Evolutionary conservation across 1,139 yeast genomes (phyloP).

Genomic region (Casaregolazyma lundiana): DNA sequence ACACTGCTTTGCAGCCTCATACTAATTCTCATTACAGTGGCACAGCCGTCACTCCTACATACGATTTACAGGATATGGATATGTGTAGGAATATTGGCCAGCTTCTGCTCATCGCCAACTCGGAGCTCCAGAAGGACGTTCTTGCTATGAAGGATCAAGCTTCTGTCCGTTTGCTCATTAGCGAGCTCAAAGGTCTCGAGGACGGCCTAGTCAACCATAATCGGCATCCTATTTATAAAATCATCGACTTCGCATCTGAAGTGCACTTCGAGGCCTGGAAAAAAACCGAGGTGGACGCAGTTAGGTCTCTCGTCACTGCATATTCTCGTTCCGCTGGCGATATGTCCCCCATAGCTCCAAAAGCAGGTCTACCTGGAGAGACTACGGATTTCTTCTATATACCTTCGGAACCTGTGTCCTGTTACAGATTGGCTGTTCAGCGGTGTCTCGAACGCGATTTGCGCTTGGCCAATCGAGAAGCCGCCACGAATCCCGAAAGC

Average conservation of each 20-base stretch:
- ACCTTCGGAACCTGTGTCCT: constrained; percentile 38
- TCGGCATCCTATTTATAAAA: constrained; percentile 36
- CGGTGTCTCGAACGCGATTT: constrained; percentile 33
- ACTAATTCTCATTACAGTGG: constrained; percentile 14
- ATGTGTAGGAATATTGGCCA: constrained; percentile 23
- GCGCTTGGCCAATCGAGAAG: constrained; percentile 25
- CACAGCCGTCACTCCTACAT: constrained; percentile 22
- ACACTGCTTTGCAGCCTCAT: constrained; percentile 23
- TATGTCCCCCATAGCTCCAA: constrained; percentile 8
- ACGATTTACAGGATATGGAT: constrained; percentile 27
- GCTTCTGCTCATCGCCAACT: constrained; percentile 23
- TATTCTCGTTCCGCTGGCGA: constrained; percentile 9
- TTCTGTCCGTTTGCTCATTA: constrained; percentile 42
- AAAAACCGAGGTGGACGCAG: constrained; percentile 38
- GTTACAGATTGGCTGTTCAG: constrained; percentile 34
- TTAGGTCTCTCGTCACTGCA: constrained; percentile 36
- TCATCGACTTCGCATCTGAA: constrained; percentile 41
- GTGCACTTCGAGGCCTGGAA: constrained; percentile 53
- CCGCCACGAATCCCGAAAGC: constrained; percentile 28
- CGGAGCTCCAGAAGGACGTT: constrained; percentile 28
- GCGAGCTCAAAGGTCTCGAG: constrained; percentile 43
- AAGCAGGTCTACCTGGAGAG: constrained; percentile 9
- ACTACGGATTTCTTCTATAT: constrained; percentile 19
- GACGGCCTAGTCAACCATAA: constrained; percentile 41
- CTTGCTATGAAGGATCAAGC: constrained; percentile 36